Evolutionary conservation across 345 rosid species (phyloP).

Genomic region (Camelina laxa): DNA sequence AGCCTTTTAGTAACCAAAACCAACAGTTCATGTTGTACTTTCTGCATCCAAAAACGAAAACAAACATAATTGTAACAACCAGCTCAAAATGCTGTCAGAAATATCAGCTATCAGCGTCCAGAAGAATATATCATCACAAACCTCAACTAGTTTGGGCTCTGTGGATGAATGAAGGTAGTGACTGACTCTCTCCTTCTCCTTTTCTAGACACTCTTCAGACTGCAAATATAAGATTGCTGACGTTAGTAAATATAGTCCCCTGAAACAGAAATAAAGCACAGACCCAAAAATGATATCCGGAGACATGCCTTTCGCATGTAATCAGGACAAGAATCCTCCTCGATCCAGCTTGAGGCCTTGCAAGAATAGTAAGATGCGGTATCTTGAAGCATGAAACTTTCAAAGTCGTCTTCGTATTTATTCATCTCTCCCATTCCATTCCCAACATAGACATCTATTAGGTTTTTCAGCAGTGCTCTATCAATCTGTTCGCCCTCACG

Average conservation of each 20-base stretch:
- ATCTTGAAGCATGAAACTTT: constrained; percentile 60
- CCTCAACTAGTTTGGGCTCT: constrained; percentile 69
- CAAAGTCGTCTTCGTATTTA: constrained; percentile 69
- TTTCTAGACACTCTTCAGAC: constrained; percentile 74
- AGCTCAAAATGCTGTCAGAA: background rate
- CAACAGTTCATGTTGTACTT: constrained; percentile 75
- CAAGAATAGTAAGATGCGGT: constrained; percentile 71
- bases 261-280: background rate
- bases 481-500: constrained; percentile 86
- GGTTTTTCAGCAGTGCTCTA: constrained; percentile 72
- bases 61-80: background rate
- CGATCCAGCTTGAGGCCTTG: constrained; percentile 80
- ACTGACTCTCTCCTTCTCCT: constrained; percentile 81
- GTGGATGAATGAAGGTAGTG: constrained; percentile 79
- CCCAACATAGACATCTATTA: constrained; percentile 66
- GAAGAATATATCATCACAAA: background rate
- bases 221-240: background rate
- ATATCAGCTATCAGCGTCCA: background rate
- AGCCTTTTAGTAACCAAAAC: constrained; percentile 57
- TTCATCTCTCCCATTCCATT: constrained; percentile 69
- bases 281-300: background rate
- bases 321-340: constrained; percentile 69
- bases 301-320: constrained; percentile 68
- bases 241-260: background rate
- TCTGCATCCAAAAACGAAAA: constrained; percentile 23